Evolutionary conservation across 1,139 yeast species (phyloP).

Genomic region (Kodamaea sp.): DNA sequence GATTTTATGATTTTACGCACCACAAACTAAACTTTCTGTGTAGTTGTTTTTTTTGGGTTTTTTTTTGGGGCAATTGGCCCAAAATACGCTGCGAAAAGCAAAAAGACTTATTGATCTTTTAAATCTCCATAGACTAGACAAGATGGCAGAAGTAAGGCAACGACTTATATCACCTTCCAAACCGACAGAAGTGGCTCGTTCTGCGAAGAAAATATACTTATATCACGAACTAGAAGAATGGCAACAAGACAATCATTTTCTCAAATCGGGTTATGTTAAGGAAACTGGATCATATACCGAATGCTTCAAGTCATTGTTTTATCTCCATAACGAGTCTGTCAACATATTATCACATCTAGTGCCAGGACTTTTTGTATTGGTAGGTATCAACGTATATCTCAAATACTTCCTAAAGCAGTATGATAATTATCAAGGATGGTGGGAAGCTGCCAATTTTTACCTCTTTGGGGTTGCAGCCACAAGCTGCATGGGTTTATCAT

Average conservation of each 20-base stretch:
- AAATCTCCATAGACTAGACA: background rate
- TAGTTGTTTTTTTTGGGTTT: background rate
- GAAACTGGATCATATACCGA: constrained; percentile 54
- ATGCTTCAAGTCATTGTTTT: constrained; percentile 56
- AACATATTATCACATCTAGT: constrained; percentile 79
- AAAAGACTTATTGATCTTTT: no score
- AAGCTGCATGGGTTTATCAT: constrained; percentile 68
- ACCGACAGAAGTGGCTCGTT: background rate
- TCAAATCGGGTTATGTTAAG: constrained; percentile 69
- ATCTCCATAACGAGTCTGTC: constrained; percentile 80
- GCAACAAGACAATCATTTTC: constrained; percentile 85
- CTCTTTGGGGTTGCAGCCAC: constrained; percentile 42
- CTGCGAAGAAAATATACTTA: no score
- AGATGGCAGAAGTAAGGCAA: background rate
- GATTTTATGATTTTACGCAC: constrained; percentile 9
- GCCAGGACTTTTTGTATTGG: constrained; percentile 52
- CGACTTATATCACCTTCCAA: background rate
- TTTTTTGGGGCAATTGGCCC: no score
- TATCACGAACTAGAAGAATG: constrained; percentile 62
- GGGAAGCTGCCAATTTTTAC: constrained; percentile 39
- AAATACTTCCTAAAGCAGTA: constrained; percentile 35
- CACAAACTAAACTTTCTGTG: background rate
- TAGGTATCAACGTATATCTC: constrained; percentile 21
- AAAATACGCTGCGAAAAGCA: no score
- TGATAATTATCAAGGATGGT: constrained; percentile 27